A percentile compares a stretch with the other conserved stretches of the same genome.
phyloP scores from a whole-genome alignment of 805 yeast genomes.

The Starmera amethionina region DNA sequence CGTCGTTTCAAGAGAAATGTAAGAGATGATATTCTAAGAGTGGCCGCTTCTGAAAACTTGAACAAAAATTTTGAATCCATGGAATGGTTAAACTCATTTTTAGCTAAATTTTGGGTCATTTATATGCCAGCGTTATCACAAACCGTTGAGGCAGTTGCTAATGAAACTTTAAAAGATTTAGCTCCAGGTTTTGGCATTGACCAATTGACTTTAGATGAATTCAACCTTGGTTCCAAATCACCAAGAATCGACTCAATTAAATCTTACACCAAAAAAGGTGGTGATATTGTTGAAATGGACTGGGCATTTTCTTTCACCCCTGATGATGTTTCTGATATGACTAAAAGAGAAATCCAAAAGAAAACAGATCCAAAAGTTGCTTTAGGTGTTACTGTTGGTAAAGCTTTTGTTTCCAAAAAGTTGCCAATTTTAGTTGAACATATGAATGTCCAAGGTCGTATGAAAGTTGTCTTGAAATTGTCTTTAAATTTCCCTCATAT shows the following conservation, averaged over 20 bases:
- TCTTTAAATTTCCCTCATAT: slow-evolving; percentile 71
- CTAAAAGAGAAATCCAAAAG: slow-evolving; percentile 58
- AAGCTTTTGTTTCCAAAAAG: slow-evolving; percentile 66
- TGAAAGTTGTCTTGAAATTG: slow-evolving; percentile 54
- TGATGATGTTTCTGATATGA: slow-evolving; percentile 76
- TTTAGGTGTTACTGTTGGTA: slow-evolving; percentile 72
- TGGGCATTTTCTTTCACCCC: slow-evolving; percentile 80
- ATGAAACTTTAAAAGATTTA: slow-evolving; percentile 53
- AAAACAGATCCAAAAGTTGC: slow-evolving; percentile 76
- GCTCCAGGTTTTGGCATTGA: slow-evolving; percentile 83
- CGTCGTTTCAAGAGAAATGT: slow-evolving; percentile 67
- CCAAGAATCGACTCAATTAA: slow-evolving; percentile 66
- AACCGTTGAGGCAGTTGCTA: slow-evolving; percentile 62
- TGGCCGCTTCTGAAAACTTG: slow-evolving; percentile 50
- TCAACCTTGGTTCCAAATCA: slow-evolving; percentile 73
- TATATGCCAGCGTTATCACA: slow-evolving; percentile 82
- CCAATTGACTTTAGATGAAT: slow-evolving; percentile 61
- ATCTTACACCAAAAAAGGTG: slow-evolving; percentile 62
- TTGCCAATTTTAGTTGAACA: slow-evolving; percentile 75
- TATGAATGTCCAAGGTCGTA: slow-evolving; percentile 64
- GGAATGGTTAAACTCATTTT: slow-evolving; percentile 71
- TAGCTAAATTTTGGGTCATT: slow-evolving; percentile 79
- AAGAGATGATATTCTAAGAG: slow-evolving; percentile 67
- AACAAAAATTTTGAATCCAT: slow-evolving; percentile 62
- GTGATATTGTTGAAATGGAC: slow-evolving; percentile 67